Percentiles rank a stretch among this genome's conserved stretches.
phyloP scores from a whole-genome alignment of 2,329 filamentous ascomycete genomes.

The Fusarium irregulare region DNA sequence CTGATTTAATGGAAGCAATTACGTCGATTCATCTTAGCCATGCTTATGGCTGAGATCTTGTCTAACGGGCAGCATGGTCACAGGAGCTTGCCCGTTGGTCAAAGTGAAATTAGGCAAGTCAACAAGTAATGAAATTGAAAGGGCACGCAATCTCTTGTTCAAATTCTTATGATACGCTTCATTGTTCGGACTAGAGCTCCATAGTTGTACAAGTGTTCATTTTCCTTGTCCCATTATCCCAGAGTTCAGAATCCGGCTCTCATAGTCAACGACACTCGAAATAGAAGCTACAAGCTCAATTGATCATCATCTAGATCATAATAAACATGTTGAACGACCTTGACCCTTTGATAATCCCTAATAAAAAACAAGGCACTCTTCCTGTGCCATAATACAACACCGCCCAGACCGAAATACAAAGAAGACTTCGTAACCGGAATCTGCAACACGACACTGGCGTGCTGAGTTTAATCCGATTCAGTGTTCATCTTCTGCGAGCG shows the following conservation, averaged over 20 bases:
- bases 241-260: conserved; percentile 43
- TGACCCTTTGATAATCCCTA: conserved; percentile 50
- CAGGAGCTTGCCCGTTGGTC: not conserved
- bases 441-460: conserved; percentile 19
- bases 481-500: conserved; percentile 19
- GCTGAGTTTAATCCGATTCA: conserved; percentile 23
- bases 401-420: conserved; percentile 54
- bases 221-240: conserved; percentile 44
- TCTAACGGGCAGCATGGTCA: not conserved
- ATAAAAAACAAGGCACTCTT: conserved; percentile 54
- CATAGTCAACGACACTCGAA: conserved; percentile 35
- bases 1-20: not conserved
- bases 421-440: conserved; percentile 39
- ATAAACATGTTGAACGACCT: conserved; percentile 49
- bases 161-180: conserved; percentile 10
- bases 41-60: not conserved
- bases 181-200: conserved; percentile 39
- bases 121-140: not conserved
- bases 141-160: not conserved
- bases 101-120: not conserved
- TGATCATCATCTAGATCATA: conserved; percentile 48
- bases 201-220: conserved; percentile 49
- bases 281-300: conserved; percentile 43
- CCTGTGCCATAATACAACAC: conserved; percentile 58
- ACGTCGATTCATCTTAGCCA: not conserved